phyloP scores from a whole-genome alignment of 2,329 filamentous ascomycete genomes.

The Fusarium staphyleae region DNA sequence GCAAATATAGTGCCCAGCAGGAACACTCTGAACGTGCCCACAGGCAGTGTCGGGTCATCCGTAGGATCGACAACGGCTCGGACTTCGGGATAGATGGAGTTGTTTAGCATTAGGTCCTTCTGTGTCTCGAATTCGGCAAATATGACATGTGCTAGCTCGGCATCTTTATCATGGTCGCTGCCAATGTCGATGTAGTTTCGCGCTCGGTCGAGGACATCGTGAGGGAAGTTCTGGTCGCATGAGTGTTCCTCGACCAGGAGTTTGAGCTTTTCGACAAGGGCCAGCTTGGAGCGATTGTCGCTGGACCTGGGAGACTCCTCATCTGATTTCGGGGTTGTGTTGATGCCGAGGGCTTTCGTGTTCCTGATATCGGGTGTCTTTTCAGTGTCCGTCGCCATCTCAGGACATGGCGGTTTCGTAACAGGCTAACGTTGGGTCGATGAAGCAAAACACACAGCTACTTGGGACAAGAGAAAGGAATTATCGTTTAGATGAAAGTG shows the following conservation, averaged over 20 bases:
- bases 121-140: slow-evolving; percentile 33
- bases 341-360: not conserved
- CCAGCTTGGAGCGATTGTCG: not conserved
- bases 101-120: slow-evolving; percentile 43
- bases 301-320: too few species aligned
- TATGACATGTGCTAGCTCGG: slow-evolving; percentile 25
- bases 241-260: slow-evolving; percentile 50
- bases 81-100: slow-evolving; percentile 52
- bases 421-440: not conserved
- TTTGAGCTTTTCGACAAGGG: slow-evolving; percentile 13
- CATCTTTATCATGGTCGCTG: slow-evolving; percentile 11
- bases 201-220: slow-evolving; percentile 50
- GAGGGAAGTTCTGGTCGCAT: slow-evolving; percentile 57
- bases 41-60: slow-evolving; percentile 50
- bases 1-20: slow-evolving; percentile 49
- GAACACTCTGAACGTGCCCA: slow-evolving; percentile 52
- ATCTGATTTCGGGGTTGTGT: not conserved
- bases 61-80: slow-evolving; percentile 54
- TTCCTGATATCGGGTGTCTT: not conserved
- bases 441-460: not conserved
- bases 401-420: not conserved
- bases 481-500: not conserved
- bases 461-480: not conserved
- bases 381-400: not conserved
- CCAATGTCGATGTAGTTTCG: slow-evolving; percentile 47